These are phyloP conservation scores for Coelastrella sp. DNA, from an alignment of 139 green algal genomes.

Conservation along the genomic window DNA sequence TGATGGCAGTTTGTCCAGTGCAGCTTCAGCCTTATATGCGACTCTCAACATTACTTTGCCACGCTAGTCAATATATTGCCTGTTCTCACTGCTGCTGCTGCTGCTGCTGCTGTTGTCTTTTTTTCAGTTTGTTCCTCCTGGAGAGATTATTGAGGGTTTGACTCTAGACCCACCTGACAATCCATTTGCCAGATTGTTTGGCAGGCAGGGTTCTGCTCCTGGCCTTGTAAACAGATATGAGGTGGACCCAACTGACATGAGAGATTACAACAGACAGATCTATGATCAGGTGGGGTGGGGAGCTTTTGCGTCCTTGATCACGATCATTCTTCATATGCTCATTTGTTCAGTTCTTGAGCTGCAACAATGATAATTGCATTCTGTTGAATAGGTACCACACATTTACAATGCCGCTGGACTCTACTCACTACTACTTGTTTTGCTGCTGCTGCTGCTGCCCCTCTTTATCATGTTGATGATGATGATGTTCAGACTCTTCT, in stretches of 20 bases:
- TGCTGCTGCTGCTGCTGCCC: background rate
- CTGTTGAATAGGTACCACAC: too few relatives aligned
- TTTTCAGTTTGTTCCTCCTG: slow-evolving; percentile 37
- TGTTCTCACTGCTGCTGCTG: background rate
- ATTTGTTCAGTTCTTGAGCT: too few relatives aligned
- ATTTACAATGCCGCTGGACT: too few relatives aligned
- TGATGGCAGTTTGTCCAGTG: too few relatives aligned
- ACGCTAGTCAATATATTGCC: too few relatives aligned
- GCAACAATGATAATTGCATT: too few relatives aligned
- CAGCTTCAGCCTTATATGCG: too few relatives aligned
- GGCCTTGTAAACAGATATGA: slow-evolving; percentile 27
- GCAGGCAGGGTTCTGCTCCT: background rate
- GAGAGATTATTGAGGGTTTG: slow-evolving; percentile 40
- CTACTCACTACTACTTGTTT: too few relatives aligned
- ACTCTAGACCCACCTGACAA: slow-evolving; percentile 19
- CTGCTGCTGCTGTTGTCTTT: slow-evolving; percentile 29
- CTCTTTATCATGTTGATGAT: background rate
- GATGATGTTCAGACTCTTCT: slow-evolving; percentile 46
- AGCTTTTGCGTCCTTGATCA: too few relatives aligned
- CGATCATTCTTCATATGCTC: too few relatives aligned
- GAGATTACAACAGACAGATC: slow-evolving; percentile 52
- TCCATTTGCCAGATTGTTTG: slow-evolving; percentile 42
- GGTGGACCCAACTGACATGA: slow-evolving; percentile 51
- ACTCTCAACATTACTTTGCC: too few relatives aligned
- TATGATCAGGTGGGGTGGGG: slow-evolving; percentile 55